Conservation (phyloP, 2,329 filamentous ascomycete species). For the Alternaria triticimaculans region DNA sequence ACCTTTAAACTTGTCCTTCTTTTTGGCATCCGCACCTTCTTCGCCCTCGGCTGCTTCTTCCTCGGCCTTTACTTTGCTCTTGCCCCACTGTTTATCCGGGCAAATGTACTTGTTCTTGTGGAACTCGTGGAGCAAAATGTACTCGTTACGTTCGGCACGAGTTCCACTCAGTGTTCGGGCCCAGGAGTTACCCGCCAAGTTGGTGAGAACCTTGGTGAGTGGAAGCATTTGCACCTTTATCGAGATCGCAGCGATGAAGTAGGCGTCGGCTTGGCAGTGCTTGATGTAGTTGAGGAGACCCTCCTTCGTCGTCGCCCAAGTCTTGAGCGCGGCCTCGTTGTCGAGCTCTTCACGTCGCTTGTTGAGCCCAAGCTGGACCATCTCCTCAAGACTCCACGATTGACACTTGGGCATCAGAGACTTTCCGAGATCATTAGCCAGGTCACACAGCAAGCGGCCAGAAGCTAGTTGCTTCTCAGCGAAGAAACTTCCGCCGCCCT, state of each 20-base stretch:
- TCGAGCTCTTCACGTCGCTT: slow-evolving; percentile 83
- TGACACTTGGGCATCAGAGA: slow-evolving; percentile 97
- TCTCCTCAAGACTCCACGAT: slow-evolving; percentile 97
- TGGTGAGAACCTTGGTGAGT: slow-evolving; percentile 92
- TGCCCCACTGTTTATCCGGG: slow-evolving; percentile 89
- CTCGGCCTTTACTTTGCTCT: slow-evolving; percentile 73
- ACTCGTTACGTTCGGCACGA: slow-evolving; percentile 96
- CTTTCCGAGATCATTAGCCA: slow-evolving; percentile 96
- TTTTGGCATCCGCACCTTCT: slow-evolving; percentile 76
- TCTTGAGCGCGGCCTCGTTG: slow-evolving; percentile 83
- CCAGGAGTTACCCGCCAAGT: slow-evolving; percentile 97
- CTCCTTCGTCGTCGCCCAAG: slow-evolving; percentile 82
- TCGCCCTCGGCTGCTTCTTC: slow-evolving; percentile 76
- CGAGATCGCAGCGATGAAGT: slow-evolving; percentile 91
- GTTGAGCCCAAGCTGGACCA: slow-evolving; percentile 89
- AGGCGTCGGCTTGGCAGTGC: slow-evolving; percentile 94
- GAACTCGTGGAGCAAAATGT: slow-evolving; percentile 98
- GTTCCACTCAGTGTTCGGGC: slow-evolving; percentile 94
- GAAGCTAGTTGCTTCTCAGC: slow-evolving; percentile 88
- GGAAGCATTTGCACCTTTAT: slow-evolving; percentile 90
- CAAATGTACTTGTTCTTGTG: slow-evolving; percentile 97
- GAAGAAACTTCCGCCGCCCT: slow-evolving; percentile 87
- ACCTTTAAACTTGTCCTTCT: slow-evolving; percentile 99
- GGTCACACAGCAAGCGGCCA: slow-evolving; percentile 88
- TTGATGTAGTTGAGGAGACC: slow-evolving; percentile 92